A percentile compares a stretch with the other conserved stretches of the same genome.
phyloP scores from a whole-genome alignment of 768 basidiomycete genomes.

The Lactarius indigo region DNA sequence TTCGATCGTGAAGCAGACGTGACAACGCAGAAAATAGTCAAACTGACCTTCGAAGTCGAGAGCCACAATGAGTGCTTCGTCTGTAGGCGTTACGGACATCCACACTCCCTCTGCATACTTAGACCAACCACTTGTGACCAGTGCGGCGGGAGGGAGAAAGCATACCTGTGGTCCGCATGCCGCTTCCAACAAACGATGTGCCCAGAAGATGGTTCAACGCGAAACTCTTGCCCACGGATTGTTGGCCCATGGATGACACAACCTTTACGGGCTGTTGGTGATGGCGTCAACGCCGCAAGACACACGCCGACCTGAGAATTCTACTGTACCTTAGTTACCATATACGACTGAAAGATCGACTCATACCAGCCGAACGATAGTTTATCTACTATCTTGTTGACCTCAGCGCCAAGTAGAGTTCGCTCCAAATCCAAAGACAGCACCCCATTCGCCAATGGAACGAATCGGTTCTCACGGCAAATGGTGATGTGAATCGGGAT shows the following conservation, averaged over 20 bases:
- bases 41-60: conserved; percentile 60
- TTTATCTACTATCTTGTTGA: conserved; percentile 52
- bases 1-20: not conserved
- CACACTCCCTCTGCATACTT: conserved; percentile 52
- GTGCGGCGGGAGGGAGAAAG: conserved; percentile 39
- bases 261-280: conserved; percentile 52
- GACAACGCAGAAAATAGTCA: not conserved
- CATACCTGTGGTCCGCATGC: conserved; percentile 58
- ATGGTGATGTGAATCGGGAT: conserved; percentile 64
- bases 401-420: conserved; percentile 54
- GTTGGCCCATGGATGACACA: conserved; percentile 68
- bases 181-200: conserved; percentile 62
- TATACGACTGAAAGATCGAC: conserved; percentile 58
- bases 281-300: not conserved
- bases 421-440: conserved; percentile 48
- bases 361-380: conserved; percentile 65
- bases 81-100: conserved; percentile 63
- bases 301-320: not conserved
- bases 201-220: conserved; percentile 58
- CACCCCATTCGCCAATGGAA: conserved; percentile 59
- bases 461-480: conserved; percentile 55
- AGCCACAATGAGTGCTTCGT: conserved; percentile 50
- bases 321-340: conserved; percentile 46
- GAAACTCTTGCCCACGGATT: conserved; percentile 62
- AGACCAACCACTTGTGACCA: not conserved